These are phyloP conservation scores for Blastobotrys malaysiensis DNA, from an alignment of 1,139 yeast genomes.

Conservation along the genomic window DNA sequence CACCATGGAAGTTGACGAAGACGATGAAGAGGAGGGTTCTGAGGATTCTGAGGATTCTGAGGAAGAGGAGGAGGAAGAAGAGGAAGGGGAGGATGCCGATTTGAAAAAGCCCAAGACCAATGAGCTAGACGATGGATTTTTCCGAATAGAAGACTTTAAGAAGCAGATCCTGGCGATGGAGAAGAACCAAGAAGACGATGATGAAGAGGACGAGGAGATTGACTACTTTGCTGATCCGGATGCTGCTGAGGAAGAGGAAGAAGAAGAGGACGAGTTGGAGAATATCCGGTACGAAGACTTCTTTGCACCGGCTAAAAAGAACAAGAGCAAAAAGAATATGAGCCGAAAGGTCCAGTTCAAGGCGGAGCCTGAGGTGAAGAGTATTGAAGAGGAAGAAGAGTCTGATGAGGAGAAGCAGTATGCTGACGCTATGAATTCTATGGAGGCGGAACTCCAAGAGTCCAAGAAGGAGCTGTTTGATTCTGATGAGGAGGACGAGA, in stretches of 20 bases:
- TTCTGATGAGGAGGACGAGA: conserved; percentile 33
- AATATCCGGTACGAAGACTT: conserved; percentile 34
- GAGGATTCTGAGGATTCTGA: conserved; percentile 6
- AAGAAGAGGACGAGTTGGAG: conserved; percentile 21
- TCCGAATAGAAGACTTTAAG: conserved; percentile 80
- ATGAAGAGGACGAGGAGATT: conserved; percentile 66
- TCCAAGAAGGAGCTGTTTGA: conserved; percentile 56
- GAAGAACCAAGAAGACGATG: conserved; percentile 35
- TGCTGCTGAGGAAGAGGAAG: conserved; percentile 34
- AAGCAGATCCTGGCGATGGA: conserved; percentile 74
- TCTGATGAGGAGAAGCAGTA: conserved; percentile 41
- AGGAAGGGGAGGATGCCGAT: conserved; percentile 15
- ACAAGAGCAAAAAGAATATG: conserved; percentile 14
- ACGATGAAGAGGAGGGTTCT: conserved; percentile 5
- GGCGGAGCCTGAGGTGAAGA: conserved; percentile 13
- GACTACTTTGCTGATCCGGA: conserved; percentile 66
- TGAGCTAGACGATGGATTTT: conserved; percentile 80
- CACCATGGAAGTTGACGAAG: conserved; percentile 20
- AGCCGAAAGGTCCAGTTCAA: conserved; percentile 10
- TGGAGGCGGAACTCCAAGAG: background rate
- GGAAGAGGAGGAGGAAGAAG: conserved; percentile 14
- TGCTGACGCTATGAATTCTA: conserved; percentile 44
- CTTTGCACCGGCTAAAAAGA: conserved; percentile 34
- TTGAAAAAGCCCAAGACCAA: conserved; percentile 42
- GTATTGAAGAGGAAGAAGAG: conserved; percentile 26